A percentile compares a stretch with the other conserved stretches of the same genome.
phyloP scores from a whole-genome alignment of 108 stramenopile species.

The Cyclotella kingstonii region DNA sequence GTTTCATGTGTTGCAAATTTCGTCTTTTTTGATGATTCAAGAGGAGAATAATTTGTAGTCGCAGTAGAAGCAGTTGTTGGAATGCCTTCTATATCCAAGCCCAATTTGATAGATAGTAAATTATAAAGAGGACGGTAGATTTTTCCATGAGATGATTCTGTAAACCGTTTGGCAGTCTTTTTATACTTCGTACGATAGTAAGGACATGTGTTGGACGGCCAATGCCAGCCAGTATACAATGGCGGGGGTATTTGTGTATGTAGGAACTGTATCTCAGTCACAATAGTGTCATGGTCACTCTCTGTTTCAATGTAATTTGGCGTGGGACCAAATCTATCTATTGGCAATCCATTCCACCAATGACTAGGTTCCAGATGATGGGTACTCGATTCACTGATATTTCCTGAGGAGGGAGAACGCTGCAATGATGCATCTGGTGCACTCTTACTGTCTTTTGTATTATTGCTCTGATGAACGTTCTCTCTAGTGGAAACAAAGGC shows the following conservation, averaged over 20 bases:
- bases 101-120: constrained; percentile 18
- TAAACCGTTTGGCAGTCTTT: constrained; percentile 53
- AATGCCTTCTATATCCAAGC: background rate
- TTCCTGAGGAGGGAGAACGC: constrained; percentile 10
- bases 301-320: background rate
- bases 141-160: constrained; percentile 42
- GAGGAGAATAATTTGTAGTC: background rate
- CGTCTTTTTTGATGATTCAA: no score
- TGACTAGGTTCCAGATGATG: constrained; percentile 56
- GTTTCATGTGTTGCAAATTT: background rate
- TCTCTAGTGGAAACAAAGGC: constrained; percentile 65
- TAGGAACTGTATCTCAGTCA: no score
- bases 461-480: no score
- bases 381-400: constrained; percentile 15
- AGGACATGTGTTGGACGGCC: constrained; percentile 64
- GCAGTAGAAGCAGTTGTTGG: background rate
- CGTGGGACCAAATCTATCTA: constrained; percentile 11
- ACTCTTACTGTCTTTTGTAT: constrained; percentile 6
- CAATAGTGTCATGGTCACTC: background rate
- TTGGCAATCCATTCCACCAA: constrained; percentile 82
- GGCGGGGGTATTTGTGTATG: constrained; percentile 44
- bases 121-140: constrained; percentile 54
- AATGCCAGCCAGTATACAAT: constrained; percentile 75
- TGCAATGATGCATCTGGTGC: background rate
- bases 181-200: constrained; percentile 79